Base-by-base conservation (phyloP, 345 rosid genomes). In the Stellera chamaejasme region DNA sequence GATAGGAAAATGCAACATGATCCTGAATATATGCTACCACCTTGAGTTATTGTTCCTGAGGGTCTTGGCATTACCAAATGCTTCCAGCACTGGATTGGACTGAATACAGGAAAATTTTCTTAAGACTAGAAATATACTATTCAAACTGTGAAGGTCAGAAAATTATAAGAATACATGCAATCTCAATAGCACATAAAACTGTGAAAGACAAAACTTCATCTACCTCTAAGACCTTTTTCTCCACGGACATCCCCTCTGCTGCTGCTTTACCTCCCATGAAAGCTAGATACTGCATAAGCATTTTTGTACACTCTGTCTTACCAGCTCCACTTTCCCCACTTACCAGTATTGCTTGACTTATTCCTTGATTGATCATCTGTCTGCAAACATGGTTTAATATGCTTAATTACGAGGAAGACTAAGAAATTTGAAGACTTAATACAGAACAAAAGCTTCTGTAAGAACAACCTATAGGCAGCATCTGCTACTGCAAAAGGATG, bases 261-360 rank as follows among this genome's bases (percentile, higher is more conserved):
- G 36, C 49, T 43, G 56, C 71, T 80, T 86, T 81, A 55, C 99
- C 99, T 13, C 99, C 99, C 96, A 93, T 82, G 67, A 79, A 81
- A 42, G 99, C 99, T 60, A 93, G 95, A 71, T 87, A 93, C 10
- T 68, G 69, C 99, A 93, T 93, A 56, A 93, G 94, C 90, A 81
- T 80, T 79, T 93, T 93, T 50, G 99, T 93, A 82, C 88, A 87
- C 76, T 93, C 99, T 27, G 99, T 89, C 79, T 93, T 93, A 65
- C 99, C 99, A 15, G 99, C 99, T 55, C 99, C 99, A 62, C 99
- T 93, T 71, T 93, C 97, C 60, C 99, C 99, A 58, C 99, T 93
- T 60, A 93, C 99, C 73, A 93, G 75, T 55, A 93, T 93, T 25
- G 99, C 65, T 69, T 93, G 96, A 65, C 97, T 93, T 63, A 79